phyloP scores from a whole-genome alignment of 495 filamentous ascomycete species.

The Xylaria longipes region DNA sequence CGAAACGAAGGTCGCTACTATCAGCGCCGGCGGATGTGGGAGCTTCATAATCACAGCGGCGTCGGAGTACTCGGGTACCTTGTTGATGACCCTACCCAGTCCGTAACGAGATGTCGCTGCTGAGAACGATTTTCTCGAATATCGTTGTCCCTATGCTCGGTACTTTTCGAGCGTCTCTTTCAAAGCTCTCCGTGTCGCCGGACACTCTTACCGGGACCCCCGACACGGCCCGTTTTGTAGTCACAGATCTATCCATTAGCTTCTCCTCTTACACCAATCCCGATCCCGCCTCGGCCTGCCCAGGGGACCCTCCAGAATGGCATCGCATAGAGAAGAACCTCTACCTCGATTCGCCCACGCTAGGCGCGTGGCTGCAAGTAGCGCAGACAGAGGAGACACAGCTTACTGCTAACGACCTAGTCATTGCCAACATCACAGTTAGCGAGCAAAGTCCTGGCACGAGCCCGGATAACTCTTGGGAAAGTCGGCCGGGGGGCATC shows the following conservation, averaged over 20 bases:
- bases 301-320: neutral
- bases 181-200: neutral
- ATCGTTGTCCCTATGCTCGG: neutral
- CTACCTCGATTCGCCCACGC: neutral
- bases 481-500: slow-evolving; percentile 45
- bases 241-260: neutral
- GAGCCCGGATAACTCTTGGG: slow-evolving; percentile 38
- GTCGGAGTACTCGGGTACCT: too few species aligned
- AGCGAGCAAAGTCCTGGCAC: slow-evolving; percentile 35
- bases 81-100: too few species aligned
- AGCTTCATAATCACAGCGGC: too few species aligned
- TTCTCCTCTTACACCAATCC: neutral
- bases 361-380: slow-evolving; percentile 31
- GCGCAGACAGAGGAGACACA: slow-evolving; percentile 38
- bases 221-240: neutral
- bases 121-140: neutral
- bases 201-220: neutral
- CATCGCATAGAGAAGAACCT: slow-evolving; percentile 40
- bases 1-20: too few species aligned
- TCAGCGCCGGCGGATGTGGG: too few species aligned
- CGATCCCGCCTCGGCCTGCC: neutral
- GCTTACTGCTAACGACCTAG: slow-evolving; percentile 38
- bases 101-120: neutral
- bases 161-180: neutral
- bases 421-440: slow-evolving; percentile 42